Conservation (phyloP, 2,329 filamentous ascomycete genomes). For the Passalora sequoiae region DNA sequence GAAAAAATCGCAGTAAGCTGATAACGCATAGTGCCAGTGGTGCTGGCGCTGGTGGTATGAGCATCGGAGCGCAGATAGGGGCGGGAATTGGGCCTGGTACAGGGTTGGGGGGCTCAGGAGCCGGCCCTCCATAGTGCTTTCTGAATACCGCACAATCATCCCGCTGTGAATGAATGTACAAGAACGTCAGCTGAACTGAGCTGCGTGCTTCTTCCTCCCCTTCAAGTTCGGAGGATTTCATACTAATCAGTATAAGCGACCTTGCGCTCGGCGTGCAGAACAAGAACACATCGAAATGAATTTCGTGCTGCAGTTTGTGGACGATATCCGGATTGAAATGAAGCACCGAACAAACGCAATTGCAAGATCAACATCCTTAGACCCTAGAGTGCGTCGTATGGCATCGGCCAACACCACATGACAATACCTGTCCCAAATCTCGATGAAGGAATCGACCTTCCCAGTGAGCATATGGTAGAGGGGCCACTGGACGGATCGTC, state of each 20-base stretch:
- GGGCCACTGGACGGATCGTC: no score
- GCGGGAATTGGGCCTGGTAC: background rate
- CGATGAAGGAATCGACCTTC: slow-evolving; percentile 42
- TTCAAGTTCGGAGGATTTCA: slow-evolving; percentile 5
- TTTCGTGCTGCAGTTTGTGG: slow-evolving; percentile 40
- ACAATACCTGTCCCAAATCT: slow-evolving; percentile 41
- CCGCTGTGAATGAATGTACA: no score
- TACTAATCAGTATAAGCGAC: slow-evolving; percentile 39
- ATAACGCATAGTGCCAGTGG: background rate
- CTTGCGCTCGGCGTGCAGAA: no score
- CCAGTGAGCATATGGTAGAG: no score
- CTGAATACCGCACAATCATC: background rate
- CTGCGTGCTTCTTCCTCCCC: slow-evolving; percentile 8
- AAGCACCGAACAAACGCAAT: slow-evolving; percentile 47
- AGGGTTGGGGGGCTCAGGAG: background rate
- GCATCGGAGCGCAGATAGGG: slow-evolving; percentile 3
- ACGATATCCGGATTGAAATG: slow-evolving; percentile 47
- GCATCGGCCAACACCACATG: slow-evolving; percentile 48
- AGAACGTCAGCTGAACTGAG: background rate
- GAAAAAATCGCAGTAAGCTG: no score
- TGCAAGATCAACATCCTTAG: slow-evolving; percentile 39
- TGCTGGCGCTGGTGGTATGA: slow-evolving; percentile 1
- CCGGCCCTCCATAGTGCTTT: background rate
- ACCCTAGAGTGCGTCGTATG: slow-evolving; percentile 34
- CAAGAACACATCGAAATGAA: no score